These are phyloP conservation scores for Polyporus arcularius DNA, from an alignment of 768 basidiomycete species.

Conservation along the genomic window DNA sequence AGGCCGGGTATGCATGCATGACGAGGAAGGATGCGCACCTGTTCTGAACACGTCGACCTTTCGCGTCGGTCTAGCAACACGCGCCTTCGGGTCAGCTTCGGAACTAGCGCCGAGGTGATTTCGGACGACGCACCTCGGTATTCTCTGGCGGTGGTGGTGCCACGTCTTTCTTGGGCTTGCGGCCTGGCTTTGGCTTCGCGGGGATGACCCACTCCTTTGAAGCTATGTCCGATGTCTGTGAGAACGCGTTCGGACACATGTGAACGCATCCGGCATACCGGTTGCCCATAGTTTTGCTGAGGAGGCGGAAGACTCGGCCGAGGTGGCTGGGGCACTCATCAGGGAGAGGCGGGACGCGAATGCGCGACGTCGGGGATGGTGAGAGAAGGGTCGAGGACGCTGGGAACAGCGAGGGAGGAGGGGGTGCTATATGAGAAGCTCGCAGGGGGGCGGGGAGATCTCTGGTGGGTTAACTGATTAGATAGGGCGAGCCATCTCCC, in stretches of 20 bases:
- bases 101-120: slow-evolving; percentile 10
- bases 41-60: slow-evolving; percentile 76
- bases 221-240: slow-evolving; percentile 42
- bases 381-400: slow-evolving; percentile 22
- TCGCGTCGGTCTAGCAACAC: slow-evolving; percentile 43
- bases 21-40: slow-evolving; percentile 43
- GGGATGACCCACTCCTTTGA: slow-evolving; percentile 91
- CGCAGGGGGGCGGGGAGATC: slow-evolving; percentile 12
- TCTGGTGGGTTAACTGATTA: slow-evolving; percentile 49
- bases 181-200: slow-evolving; percentile 83
- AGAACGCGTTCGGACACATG: slow-evolving; percentile 10
- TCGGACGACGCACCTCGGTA: slow-evolving; percentile 46
- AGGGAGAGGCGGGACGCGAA: slow-evolving; percentile 2
- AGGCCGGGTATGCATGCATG: slow-evolving; percentile 5
- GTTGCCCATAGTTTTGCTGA: slow-evolving; percentile 75
- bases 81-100: slow-evolving; percentile 8
- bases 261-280: slow-evolving; percentile 41
- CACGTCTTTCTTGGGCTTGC: slow-evolving; percentile 81
- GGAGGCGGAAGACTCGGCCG: slow-evolving; percentile 39
- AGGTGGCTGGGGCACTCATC: slow-evolving; percentile 33
- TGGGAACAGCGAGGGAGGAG: slow-evolving; percentile 29
- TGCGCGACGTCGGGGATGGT: slow-evolving; percentile 13
- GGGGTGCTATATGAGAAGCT: slow-evolving; percentile 24
- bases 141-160: slow-evolving; percentile 39
- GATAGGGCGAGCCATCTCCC: slow-evolving; percentile 37